A percentile compares a stretch with the other conserved stretches of the same genome.
These are phyloP conservation scores for Trichoderma sp. DNA, from an alignment of 2,329 filamentous ascomycete species.

Conservation along the genomic window DNA sequence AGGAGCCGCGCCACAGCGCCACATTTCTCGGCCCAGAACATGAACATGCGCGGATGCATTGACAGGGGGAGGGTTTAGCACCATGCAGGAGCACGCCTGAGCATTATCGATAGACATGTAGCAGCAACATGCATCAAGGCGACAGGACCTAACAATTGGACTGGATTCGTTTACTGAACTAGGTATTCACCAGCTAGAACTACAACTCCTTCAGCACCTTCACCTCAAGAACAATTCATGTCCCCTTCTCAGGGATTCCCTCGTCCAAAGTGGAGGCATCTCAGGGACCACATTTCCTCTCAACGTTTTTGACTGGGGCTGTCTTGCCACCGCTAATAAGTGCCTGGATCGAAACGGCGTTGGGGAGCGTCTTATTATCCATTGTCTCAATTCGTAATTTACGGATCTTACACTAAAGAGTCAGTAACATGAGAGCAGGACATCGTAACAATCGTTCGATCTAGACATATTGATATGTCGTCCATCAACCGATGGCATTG, in stretches of 20 bases:
- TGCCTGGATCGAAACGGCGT: not conserved
- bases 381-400: not conserved
- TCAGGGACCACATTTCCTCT: not conserved
- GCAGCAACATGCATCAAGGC: not conserved
- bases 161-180: not conserved
- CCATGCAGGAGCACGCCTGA: not conserved
- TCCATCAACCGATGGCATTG: not conserved
- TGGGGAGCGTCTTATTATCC: not conserved
- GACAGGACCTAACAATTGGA: not conserved
- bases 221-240: not conserved
- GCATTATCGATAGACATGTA: constrained; percentile 12
- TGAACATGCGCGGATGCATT: not conserved
- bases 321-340: not conserved
- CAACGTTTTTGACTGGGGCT: constrained; percentile 12
- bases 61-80: not conserved
- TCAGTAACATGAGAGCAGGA: not conserved
- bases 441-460: not conserved
- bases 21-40: not conserved
- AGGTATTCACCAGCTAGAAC: not conserved
- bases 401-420: not conserved
- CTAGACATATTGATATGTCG: not conserved
- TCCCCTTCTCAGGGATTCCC: not conserved
- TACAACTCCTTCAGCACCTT: not conserved
- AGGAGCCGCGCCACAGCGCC: constrained; percentile 15
- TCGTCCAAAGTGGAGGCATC: not conserved